Base-by-base conservation (phyloP, 345 rosid genomes). In the Ceriops decandra region DNA sequence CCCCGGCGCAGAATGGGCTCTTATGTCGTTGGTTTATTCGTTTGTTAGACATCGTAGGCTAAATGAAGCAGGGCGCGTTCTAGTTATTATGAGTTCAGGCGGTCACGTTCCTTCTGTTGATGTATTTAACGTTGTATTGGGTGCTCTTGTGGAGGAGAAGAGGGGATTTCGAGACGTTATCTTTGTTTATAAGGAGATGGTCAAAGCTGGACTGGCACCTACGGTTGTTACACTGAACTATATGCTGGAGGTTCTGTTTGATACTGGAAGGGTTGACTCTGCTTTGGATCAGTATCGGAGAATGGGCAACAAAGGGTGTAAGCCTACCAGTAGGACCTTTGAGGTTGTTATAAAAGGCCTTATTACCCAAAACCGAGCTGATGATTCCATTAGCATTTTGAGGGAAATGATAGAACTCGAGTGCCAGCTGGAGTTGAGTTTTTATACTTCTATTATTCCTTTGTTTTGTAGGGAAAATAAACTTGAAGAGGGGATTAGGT, bases 181-280 rank as follows among this genome's bases (percentile, higher is more conserved):
- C 61, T 83, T 86, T 74, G 83, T 86, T 62, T 84, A 86, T 56
- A 86, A 86, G 77, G 88, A 84, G 68, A 84, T 86, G 88, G 80
- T 84, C 57, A 86, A 83, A 69, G 88, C 78, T 36, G 83, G 84
- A 24, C 66, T 83, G 54, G 64, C 66, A 5, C 88, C 91, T 1
- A 80, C 38, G 8, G 74, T 81, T 35, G 76, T 78, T 64, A 83
- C 87, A 67, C 58, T 86, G 80, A 86, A 84, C 76, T 68, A 22
- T 77, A n/a, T 68, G 77, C 66, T 84, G 63, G 85, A 82, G 71
- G 79, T 75, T 68, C 72, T 84, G 72, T 76, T 84, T 68, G 68
- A 81, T 63, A 76, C 76, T 22, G 76, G 31, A 7, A 75, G 70
- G 79, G 64, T 81, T 24, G 82, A 77, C 60, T 59, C 68, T 57